These are phyloP conservation scores for Chrysanthemum lavandulifolium DNA, from an alignment of 129 eudicot genomes.

Conservation along the genomic window DNA sequence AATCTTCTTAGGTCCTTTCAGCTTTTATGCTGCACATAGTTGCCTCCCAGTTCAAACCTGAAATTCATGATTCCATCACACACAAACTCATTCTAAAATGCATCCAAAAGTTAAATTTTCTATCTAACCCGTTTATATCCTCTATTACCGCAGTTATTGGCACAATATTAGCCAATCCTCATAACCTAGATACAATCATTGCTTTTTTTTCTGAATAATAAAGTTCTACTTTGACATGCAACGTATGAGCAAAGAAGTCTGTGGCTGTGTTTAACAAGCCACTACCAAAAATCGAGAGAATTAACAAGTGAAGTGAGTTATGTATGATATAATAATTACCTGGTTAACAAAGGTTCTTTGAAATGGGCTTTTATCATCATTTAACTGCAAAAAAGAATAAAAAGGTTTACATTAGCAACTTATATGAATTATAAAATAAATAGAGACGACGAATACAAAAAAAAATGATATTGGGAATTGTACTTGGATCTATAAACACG, in stretches of 20 bases:
- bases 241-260: constrained; percentile 1
- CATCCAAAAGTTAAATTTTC: constrained; percentile 1
- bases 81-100: too few relatives aligned
- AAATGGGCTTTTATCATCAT: constrained; percentile 94
- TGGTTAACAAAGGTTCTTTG: constrained; percentile 95
- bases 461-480: constrained; percentile 2
- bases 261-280: constrained; percentile 14
- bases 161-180: neutral
- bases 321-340: constrained; percentile 45
- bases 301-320: neutral
- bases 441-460: neutral
- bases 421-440: neutral
- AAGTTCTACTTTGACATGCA: constrained; percentile 1
- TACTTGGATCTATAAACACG: neutral
- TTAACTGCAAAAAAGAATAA: constrained; percentile 58
- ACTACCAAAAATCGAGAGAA: constrained; percentile 12
- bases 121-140: neutral
- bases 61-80: too few relatives aligned
- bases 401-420: constrained; percentile 21
- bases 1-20: too few relatives aligned
- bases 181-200: constrained; percentile 7
- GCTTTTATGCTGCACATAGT: too few relatives aligned
- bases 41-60: too few relatives aligned
- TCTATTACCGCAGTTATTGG: neutral
- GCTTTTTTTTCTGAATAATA: constrained; percentile 6